Evolutionary conservation across 2,329 filamentous ascomycete species (phyloP).

Genomic region (Exophiala viscosa): DNA sequence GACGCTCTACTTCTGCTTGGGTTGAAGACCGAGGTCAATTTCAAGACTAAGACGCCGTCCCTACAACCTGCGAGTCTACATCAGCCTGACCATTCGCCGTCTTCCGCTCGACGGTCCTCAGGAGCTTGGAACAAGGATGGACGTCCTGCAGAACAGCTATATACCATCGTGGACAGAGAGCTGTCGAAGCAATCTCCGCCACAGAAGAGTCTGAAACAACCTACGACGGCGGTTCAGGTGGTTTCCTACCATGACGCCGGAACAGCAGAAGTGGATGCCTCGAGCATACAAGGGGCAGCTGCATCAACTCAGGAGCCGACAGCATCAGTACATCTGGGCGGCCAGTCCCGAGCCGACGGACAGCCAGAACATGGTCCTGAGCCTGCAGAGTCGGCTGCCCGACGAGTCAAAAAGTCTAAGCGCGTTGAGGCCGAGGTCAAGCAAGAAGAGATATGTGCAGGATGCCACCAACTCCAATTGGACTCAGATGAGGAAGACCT

Average conservation of each 20-base stretch:
- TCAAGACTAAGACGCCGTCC: constrained; percentile 22
- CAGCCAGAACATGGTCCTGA: not conserved
- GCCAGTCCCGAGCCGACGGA: too few relatives aligned
- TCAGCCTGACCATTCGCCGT: constrained; percentile 6
- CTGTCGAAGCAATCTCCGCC: too few relatives aligned
- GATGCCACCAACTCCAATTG: constrained; percentile 54
- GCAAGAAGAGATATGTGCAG: constrained; percentile 44
- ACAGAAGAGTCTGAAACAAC: not conserved
- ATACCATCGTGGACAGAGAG: not conserved
- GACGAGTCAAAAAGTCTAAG: constrained; percentile 16
- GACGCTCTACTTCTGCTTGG: constrained; percentile 49
- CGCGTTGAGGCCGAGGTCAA: constrained; percentile 15
- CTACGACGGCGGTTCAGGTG: too few relatives aligned
- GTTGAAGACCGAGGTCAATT: constrained; percentile 31
- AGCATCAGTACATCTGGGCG: too few relatives aligned
- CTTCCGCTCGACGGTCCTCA: not conserved
- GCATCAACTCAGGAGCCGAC: too few relatives aligned
- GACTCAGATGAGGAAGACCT: constrained; percentile 50
- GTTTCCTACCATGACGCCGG: not conserved
- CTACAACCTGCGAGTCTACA: constrained; percentile 7
- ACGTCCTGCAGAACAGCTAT: constrained; percentile 2
- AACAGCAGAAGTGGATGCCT: not conserved
- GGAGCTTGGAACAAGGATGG: not conserved
- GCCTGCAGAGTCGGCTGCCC: not conserved
- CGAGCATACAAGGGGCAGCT: not conserved